Evolutionary conservation across 306 rosid genomes (phyloP).

Genomic region (Arachis stenosperma): DNA sequence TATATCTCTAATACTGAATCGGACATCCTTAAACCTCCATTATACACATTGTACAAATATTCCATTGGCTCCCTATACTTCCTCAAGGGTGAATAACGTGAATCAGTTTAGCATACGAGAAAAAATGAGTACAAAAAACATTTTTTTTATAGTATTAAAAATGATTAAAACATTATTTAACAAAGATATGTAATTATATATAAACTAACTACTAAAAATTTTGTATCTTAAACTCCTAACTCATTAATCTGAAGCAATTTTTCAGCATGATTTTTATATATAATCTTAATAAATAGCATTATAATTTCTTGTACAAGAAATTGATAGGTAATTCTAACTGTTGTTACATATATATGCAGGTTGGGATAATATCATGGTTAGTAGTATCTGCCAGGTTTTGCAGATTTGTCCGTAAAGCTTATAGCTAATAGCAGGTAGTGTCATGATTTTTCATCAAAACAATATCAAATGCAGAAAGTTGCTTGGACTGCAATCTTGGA

Average conservation of each 20-base stretch:
- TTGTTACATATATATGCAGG: conserved; percentile 47
- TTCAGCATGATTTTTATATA: no score
- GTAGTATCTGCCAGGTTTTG: conserved; percentile 74
- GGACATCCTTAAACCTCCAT: no score
- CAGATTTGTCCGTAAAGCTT: conserved; percentile 61
- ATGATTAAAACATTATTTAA: neutral
- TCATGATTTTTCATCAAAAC: conserved; percentile 18
- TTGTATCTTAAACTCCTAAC: neutral
- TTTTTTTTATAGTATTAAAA: no score
- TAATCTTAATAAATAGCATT: no score
- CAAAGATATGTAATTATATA: neutral
- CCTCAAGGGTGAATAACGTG: no score
- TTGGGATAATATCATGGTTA: conserved; percentile 82
- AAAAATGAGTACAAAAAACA: no score
- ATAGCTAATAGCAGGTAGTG: conserved; percentile 33
- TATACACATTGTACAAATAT: no score
- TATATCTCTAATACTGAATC: no score
- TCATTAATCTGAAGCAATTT: no score
- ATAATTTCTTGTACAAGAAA: no score
- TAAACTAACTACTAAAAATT: neutral
- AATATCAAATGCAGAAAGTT: neutral
- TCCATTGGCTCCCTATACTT: no score
- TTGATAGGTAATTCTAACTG: neutral
- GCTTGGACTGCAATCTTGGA: neutral
- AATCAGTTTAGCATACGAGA: no score